These are phyloP conservation scores for Copromyces sp. DNA, from an alignment of 495 filamentous ascomycete species.

Conservation along the genomic window DNA sequence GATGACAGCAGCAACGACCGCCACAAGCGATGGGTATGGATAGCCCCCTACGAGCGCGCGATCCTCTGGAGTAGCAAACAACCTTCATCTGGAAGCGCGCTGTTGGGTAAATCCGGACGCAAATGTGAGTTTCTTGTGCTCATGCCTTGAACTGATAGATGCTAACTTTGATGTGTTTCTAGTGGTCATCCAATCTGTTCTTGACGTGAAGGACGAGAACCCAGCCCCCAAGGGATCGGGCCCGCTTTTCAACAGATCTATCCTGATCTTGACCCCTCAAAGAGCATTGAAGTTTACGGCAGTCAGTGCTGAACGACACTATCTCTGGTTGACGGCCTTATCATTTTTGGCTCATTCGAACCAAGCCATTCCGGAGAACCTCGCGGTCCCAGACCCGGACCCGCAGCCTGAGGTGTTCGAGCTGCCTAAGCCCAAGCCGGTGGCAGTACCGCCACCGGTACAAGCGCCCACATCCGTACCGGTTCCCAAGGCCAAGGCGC, in stretches of 20 bases:
- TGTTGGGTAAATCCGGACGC: constrained; percentile 90
- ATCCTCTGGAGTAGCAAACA: constrained; percentile 99
- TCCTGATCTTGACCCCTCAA: constrained; percentile 86
- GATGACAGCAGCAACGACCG: constrained; percentile 55
- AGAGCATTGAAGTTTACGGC: constrained; percentile 95
- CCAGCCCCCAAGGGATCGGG: constrained; percentile 64
- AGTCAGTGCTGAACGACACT: constrained; percentile 71
- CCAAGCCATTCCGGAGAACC: constrained; percentile 58
- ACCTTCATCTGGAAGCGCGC: constrained; percentile 72
- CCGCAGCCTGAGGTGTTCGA: constrained; percentile 39
- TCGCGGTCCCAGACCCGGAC: constrained; percentile 46
- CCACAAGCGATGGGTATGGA: constrained; percentile 97
- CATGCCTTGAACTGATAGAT: not conserved
- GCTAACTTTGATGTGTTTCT: constrained; percentile 5
- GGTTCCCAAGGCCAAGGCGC: constrained; percentile 29
- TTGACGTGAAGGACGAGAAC: constrained; percentile 94
- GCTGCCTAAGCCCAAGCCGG: constrained; percentile 27
- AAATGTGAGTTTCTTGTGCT: constrained; percentile 59
- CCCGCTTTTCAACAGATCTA: constrained; percentile 78
- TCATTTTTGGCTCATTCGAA: constrained; percentile 87
- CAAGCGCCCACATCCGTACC: not conserved
- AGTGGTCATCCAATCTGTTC: constrained; percentile 92
- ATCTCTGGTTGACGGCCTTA: constrained; percentile 86
- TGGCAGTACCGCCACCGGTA: not conserved
- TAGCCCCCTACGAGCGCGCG: constrained; percentile 87